Evolutionary conservation across 2,329 filamentous ascomycete species (phyloP), one percentile per base, ranked within the genome.

Genomic region (Chrysosporium keratinophilum): DNA sequence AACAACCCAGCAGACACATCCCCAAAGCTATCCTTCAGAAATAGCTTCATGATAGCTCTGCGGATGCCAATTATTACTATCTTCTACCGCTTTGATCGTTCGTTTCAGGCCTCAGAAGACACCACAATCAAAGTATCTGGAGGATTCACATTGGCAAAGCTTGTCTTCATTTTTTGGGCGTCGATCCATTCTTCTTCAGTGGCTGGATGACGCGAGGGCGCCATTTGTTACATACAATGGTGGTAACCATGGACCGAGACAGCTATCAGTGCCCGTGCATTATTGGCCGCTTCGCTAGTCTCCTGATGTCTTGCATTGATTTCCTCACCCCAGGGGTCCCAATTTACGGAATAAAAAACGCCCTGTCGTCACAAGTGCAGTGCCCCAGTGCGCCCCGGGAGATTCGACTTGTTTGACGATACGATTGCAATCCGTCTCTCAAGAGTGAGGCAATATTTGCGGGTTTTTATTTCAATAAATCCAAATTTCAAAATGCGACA

Each of bases 111-210:
- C 23, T 28, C 23, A 28, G 23, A 7, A 28, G 23, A 33, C 6
- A 33, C 23, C 9, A 34, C 14, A 17, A 20, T 37, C 20, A 43
- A 43, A 50, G 37, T 23, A 23, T 42, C 14, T 34, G 48, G 37
- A 42, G 48, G 48, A 50, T 50, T 50, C 48, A 20, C 48, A 43
- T 50, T 50, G 48, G 48, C 48, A 50, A 50, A 50, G 48, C 48
- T 50, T 50, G 48, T 42, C 39, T 43, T 47, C 28, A 37, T 34
- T 47, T 4, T 23, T 33, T 11, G 7, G n/a, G 14, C 44, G 28
- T 11, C 31, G 31, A 35, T 47, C 44, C 17, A 15, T 42, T 42
- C 14, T 15, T 28, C 23, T 28, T 28, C 11, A 15, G 35, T 39
- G 35, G n/a, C 4, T 15, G 35, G 35, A 39, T 39, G 11, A 39